phyloP scores from a whole-genome alignment of 1,284 basidiomycete genomes.

The Neotropicomus parvogracilis region DNA sequence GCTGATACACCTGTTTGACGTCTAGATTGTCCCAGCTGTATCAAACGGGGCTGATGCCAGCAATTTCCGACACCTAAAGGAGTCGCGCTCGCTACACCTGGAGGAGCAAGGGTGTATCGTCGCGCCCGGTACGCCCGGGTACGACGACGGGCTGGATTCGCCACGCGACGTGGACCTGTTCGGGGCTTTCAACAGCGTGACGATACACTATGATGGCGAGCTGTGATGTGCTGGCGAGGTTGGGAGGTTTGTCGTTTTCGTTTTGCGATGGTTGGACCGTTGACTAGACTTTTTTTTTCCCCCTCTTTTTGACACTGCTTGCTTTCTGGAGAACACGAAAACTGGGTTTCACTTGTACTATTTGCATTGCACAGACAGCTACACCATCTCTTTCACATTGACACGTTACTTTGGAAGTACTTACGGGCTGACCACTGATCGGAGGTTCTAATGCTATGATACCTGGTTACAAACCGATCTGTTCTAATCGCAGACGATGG shows the following conservation, averaged over 20 bases:
- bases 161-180: conserved; percentile 58
- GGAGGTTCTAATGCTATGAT: conserved; percentile 29
- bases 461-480: conserved; percentile 28
- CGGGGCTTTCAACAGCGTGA: conserved; percentile 83
- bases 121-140: conserved; percentile 29
- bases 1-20: conserved; percentile 24
- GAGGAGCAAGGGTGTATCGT: conserved; percentile 54
- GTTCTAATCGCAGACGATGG: conserved; percentile 28
- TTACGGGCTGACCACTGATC: conserved; percentile 25
- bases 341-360: conserved; percentile 33
- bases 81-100: conserved; percentile 87
- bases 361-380: conserved; percentile 31
- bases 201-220: conserved; percentile 80
- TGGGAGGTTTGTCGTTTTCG: conserved; percentile 18
- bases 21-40: conserved; percentile 77
- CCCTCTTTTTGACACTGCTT: conserved; percentile 21
- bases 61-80: conserved; percentile 89
- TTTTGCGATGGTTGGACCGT: conserved; percentile 5
- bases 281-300: conserved; percentile 29
- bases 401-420: conserved; percentile 25
- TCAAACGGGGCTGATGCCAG: conserved; percentile 83
- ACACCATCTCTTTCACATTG: conserved; percentile 19
- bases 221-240: conserved; percentile 25
- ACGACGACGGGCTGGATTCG: conserved; percentile 50
- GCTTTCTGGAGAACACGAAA: conserved; percentile 19